Evolutionary conservation across 257 asterid genomes (phyloP).

Genomic region (Jacaranda copaia): DNA sequence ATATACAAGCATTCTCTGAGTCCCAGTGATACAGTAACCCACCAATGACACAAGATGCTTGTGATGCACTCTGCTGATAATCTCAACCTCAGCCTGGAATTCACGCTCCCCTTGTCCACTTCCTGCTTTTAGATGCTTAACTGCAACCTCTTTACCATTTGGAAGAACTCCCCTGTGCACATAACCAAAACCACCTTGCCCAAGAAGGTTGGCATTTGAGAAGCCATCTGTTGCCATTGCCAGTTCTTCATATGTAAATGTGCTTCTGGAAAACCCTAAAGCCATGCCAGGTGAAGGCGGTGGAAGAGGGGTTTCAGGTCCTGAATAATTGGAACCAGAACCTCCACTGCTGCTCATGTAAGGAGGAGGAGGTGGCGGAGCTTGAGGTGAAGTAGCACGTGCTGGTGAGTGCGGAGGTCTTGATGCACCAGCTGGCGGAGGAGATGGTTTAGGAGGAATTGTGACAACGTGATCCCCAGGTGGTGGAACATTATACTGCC

Average conservation of each 20-base stretch:
- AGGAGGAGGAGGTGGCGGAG: conserved; percentile 52
- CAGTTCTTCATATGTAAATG: conserved; percentile 67
- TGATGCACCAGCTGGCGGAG: conserved; percentile 52
- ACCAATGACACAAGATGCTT: conserved; percentile 79
- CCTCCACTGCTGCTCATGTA: conserved; percentile 63
- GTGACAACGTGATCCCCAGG: conserved; percentile 50
- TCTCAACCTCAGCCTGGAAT: conserved; percentile 84
- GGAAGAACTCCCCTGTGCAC: conserved; percentile 79
- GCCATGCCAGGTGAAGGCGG: conserved; percentile 67
- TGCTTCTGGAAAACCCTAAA: conserved; percentile 60
- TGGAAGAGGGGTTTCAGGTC: conserved; percentile 52
- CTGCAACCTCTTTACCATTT: conserved; percentile 76
- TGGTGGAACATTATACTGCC: conserved; percentile 63
- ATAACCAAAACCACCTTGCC: conserved; percentile 87
- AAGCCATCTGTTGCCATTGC: conserved; percentile 80
- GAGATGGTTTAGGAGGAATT: conserved; percentile 55
- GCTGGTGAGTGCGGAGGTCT: conserved; percentile 58
- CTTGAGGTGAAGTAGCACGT: conserved; percentile 42
- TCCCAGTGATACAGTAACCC: conserved; percentile 72
- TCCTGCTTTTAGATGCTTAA: conserved; percentile 74
- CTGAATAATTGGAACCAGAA: conserved; percentile 68
- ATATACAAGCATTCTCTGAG: conserved; percentile 64
- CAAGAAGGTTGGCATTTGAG: conserved; percentile 76
- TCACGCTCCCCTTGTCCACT: conserved; percentile 87
- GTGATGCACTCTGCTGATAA: conserved; percentile 80